Evolutionary conservation across 1,284 basidiomycete species (phyloP).

Genomic region (Cystobasidium sp.): DNA sequence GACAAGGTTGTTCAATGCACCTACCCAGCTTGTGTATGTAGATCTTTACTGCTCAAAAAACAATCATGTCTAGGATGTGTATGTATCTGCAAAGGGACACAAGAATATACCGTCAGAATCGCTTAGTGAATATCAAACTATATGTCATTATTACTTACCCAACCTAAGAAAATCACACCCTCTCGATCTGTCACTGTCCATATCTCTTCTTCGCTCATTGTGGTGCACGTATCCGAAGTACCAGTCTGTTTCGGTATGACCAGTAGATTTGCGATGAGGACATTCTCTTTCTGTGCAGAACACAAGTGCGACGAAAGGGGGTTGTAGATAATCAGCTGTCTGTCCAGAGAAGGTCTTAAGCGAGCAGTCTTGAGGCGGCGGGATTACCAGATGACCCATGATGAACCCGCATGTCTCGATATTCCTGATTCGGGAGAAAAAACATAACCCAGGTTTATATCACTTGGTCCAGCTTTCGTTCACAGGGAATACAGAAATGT

Average conservation of each 20-base stretch:
- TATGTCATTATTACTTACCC: no score
- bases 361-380: no score
- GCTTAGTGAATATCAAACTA: no score
- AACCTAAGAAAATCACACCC: conserved; percentile 22
- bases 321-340: background rate
- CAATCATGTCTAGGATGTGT: conserved; percentile 53
- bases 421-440: background rate
- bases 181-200: background rate
- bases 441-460: background rate
- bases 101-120: background rate
- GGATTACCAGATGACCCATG: conserved; percentile 27
- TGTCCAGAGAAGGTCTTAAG: no score
- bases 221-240: conserved; percentile 24
- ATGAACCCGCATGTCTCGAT: conserved; percentile 34
- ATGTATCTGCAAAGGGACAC: conserved; percentile 8
- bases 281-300: conserved; percentile 7
- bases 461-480: background rate
- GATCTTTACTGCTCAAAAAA: conserved; percentile 51
- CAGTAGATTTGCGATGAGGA: conserved; percentile 7
- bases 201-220: conserved; percentile 29
- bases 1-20: background rate
- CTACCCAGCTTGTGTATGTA: conserved; percentile 51
- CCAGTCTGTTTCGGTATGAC: conserved; percentile 31
- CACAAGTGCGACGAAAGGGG: background rate
- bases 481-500: no score